Evolutionary conservation across 495 filamentous ascomycete species (phyloP).

Genomic region (Tuber indicum): DNA sequence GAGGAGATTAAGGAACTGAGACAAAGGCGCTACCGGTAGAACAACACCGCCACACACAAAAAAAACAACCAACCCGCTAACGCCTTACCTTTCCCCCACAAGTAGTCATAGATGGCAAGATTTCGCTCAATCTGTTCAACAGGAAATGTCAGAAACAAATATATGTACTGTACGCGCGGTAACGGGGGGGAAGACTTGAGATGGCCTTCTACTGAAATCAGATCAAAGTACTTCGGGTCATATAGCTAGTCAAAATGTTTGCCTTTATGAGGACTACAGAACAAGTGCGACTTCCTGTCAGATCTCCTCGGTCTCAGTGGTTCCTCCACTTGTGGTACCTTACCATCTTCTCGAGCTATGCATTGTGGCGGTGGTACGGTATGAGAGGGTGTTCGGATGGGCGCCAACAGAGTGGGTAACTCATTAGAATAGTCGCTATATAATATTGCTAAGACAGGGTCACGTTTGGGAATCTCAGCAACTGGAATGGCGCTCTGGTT

Average conservation of each 20-base stretch:
- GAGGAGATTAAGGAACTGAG: too few species aligned
- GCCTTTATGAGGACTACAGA: background rate
- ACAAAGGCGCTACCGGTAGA: too few species aligned
- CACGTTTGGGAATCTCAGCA: too few species aligned
- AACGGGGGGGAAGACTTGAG: background rate
- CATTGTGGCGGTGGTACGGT: too few species aligned
- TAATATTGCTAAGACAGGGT: too few species aligned
- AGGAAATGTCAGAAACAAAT: background rate
- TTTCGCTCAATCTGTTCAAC: background rate
- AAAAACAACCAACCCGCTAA: too few species aligned
- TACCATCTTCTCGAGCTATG: background rate
- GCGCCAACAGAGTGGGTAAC: too few species aligned
- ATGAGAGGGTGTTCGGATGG: too few species aligned
- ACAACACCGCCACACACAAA: too few species aligned
- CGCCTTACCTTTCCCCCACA: too few species aligned
- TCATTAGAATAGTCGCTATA: too few species aligned
- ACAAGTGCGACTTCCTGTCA: background rate
- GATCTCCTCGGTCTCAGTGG: background rate
- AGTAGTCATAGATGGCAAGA: background rate
- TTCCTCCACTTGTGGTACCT: background rate
- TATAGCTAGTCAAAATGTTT: background rate
- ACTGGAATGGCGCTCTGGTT: too few species aligned
- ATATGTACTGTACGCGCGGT: background rate
- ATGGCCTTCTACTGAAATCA: background rate
- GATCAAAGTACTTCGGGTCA: background rate